A percentile compares a stretch with the other conserved stretches of the same genome.
These are phyloP conservation scores for Puccinia coronata DNA, from an alignment of 1,284 basidiomycete genomes.

Conservation along the genomic window DNA sequence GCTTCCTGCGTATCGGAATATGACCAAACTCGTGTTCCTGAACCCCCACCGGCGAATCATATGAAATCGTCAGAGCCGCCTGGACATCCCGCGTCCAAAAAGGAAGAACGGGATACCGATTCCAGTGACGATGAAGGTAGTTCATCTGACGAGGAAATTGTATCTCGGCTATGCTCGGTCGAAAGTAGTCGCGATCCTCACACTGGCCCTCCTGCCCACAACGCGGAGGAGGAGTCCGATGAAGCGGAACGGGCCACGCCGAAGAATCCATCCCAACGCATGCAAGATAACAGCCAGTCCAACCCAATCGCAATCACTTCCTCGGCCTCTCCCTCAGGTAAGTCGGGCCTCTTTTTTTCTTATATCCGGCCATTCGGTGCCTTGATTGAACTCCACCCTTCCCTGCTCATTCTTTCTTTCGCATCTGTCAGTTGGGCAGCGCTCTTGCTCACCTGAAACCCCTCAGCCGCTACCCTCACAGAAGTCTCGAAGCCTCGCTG, in stretches of 20 bases:
- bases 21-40: not conserved
- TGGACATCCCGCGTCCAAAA: not conserved
- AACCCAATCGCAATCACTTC: not conserved
- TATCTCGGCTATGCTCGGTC: constrained; percentile 9
- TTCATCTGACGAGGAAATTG: not conserved
- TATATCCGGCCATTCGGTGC: too few species aligned
- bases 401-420: too few species aligned
- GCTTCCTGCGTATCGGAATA: not conserved
- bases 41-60: not conserved
- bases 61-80: not conserved
- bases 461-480: too few species aligned
- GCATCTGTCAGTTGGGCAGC: too few species aligned
- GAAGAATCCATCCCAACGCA: not conserved
- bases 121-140: not conserved
- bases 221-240: not conserved
- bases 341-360: not conserved
- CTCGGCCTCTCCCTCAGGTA: too few species aligned
- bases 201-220: not conserved
- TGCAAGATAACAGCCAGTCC: not conserved
- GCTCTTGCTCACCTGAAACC: too few species aligned
- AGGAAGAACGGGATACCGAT: not conserved
- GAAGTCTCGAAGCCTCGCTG: too few species aligned
- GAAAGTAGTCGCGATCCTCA: not conserved
- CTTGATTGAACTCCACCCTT: too few species aligned
- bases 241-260: not conserved